Percentiles rank a stretch among this genome's conserved stretches.
phyloP scores from a whole-genome alignment of 352 stramenopile genomes.

The Phytophthora pistaciae region DNA sequence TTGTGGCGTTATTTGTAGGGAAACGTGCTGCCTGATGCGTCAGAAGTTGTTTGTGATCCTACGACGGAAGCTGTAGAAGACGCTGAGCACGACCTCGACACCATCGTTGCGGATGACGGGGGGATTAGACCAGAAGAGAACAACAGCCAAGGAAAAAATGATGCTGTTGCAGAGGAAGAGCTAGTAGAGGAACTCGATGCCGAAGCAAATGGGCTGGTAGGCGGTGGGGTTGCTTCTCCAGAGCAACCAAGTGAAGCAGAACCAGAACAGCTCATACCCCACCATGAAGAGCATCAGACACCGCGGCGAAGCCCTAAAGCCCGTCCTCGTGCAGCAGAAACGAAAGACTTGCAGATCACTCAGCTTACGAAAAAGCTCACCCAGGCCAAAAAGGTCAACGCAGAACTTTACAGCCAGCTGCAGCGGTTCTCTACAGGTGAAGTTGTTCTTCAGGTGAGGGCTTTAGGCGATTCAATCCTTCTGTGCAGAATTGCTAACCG shows the following conservation, averaged over 20 bases:
- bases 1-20: constrained; percentile 2
- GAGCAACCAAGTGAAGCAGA: background rate
- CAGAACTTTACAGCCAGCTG: constrained; percentile 56
- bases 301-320: constrained; percentile 7
- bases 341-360: constrained; percentile 23
- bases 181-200: background rate
- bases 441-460: constrained; percentile 52
- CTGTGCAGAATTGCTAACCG: background rate
- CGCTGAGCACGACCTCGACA: background rate
- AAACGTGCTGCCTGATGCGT: background rate
- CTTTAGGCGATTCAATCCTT: background rate
- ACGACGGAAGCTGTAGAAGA: background rate
- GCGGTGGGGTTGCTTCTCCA: background rate
- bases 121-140: background rate
- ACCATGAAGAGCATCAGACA: constrained; percentile 9
- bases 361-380: constrained; percentile 53
- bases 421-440: constrained; percentile 63
- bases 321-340: background rate
- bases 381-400: constrained; percentile 53
- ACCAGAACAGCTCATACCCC: background rate
- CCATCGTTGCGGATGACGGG: background rate
- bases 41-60: constrained; percentile 5
- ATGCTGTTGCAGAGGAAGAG: background rate
- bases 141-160: background rate
- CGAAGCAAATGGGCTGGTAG: background rate